Base-by-base conservation (phyloP, 129 eudicot genomes). In the Flaveria bidentis region DNA sequence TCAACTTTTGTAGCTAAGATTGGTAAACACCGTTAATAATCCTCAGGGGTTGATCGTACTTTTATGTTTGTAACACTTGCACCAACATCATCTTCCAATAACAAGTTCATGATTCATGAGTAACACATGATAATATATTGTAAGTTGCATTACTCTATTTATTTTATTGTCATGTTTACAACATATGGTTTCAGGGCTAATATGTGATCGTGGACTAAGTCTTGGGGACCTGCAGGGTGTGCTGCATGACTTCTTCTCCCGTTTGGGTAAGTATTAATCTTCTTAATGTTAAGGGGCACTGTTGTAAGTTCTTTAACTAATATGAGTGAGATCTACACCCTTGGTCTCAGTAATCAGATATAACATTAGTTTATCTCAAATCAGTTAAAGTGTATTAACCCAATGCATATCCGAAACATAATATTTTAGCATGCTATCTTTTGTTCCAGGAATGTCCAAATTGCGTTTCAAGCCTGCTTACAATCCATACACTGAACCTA, bases 401-500 rank as follows among this genome's bases (percentile, higher is more conserved):
- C 50, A 2, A 45, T 45, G 50, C 13, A 12, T 55, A 33, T 53
- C 65, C 51, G 12, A 39, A 70, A 12, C 8, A n/a, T 52, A 22
- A 72, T 20, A 8, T 41, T 53, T 45, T n/a, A 15, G 44, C 36
- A 11, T n/a, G 44, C 69, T 39, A 71, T 44, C 22, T 71, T 46
- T 67, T 58, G 61, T 66, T 61, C 50, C 84, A 95, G 99, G 99
- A 69, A 95, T 95, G 99, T 84, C 95, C 39, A 91, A 89, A 57
- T 84, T 95, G 78, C 90, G 89, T 55, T 95, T 91, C 94, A 95
- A 95, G 88, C 97, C 99, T 80, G 99, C 99, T 14, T 95, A 95
- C 85, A 95, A 95, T 74, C 99, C 99, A 1, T 95, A 95, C 74
- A 95, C 99, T 64, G 99, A 95, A 77, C 99, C 99, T 56, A 95